phyloP scores from a whole-genome alignment of 306 rosid species.

The Prunus mume region DNA sequence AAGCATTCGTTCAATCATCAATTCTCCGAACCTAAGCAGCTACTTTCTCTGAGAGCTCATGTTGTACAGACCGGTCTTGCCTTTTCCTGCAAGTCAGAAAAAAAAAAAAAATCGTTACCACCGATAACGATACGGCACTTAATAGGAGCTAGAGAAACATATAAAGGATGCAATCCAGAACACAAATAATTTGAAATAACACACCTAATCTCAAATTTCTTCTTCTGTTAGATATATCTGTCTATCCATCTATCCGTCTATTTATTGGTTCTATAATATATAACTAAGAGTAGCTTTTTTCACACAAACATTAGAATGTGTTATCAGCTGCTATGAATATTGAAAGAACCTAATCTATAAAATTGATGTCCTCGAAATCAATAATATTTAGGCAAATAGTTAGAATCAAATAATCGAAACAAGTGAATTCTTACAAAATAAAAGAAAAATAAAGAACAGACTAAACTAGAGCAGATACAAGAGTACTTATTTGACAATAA shows the following conservation, averaged over 20 bases:
- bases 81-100: slow-evolving; percentile 43
- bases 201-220: background rate
- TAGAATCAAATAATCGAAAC: background rate
- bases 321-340: background rate
- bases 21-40: slow-evolving; percentile 14
- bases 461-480: too few species aligned
- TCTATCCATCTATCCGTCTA: too few species aligned
- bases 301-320: too few species aligned
- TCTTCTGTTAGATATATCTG: too few species aligned
- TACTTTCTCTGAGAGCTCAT: slow-evolving; percentile 34
- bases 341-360: background rate
- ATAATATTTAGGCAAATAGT: background rate
- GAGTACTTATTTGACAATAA: background rate
- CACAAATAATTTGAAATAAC: background rate
- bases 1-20: background rate
- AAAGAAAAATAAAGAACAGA: background rate
- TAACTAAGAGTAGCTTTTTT: too few species aligned
- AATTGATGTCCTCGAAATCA: background rate
- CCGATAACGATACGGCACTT: background rate
- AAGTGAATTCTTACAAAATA: background rate
- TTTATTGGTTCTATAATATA: too few species aligned
- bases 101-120: slow-evolving; percentile 1
- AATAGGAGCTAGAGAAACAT: background rate
- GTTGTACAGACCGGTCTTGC: slow-evolving; percentile 18
- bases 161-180: background rate